These are phyloP conservation scores for Trypanosoma conorhini DNA, from an alignment of 208 protist species.

Conservation along the genomic window DNA sequence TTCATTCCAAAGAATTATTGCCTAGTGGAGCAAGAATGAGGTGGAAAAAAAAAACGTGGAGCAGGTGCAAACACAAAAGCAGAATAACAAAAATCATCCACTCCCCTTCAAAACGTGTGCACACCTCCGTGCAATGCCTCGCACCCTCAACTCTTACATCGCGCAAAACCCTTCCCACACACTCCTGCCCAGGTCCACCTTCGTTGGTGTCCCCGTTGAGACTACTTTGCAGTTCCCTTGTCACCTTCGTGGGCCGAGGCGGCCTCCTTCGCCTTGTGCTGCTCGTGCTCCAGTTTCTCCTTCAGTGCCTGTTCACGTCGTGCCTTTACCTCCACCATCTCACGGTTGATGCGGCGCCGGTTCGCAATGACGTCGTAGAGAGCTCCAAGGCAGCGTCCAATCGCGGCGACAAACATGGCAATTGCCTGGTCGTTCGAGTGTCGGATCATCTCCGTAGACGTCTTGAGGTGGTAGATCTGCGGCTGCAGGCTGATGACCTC, in stretches of 20 bases:
- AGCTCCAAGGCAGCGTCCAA: constrained; percentile 76
- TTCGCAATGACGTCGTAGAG: constrained; percentile 89
- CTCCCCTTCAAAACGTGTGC: not conserved
- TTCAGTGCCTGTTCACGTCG: constrained; percentile 56
- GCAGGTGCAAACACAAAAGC: not conserved
- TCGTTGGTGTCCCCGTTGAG: constrained; percentile 32
- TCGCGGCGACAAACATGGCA: constrained; percentile 82
- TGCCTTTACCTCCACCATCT: constrained; percentile 67
- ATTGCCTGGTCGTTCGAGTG: constrained; percentile 87
- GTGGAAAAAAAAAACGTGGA: constrained; percentile 17
- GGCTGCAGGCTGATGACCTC: constrained; percentile 88
- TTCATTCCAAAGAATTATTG: constrained; percentile 3
- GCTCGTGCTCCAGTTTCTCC: constrained; percentile 50
- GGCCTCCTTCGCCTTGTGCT: constrained; percentile 34
- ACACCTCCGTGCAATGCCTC: not conserved
- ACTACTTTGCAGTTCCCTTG: constrained; percentile 47
- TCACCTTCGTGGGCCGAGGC: constrained; percentile 52
- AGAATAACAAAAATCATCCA: constrained; percentile 12
- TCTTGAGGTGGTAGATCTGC: constrained; percentile 79
- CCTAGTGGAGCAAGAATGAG: constrained; percentile 16
- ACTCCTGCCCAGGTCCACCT: constrained; percentile 6
- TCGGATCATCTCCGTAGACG: constrained; percentile 86
- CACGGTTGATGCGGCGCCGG: constrained; percentile 69
- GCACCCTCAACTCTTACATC: not conserved
- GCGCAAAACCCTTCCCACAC: constrained; percentile 14